Conservation (phyloP, 2,329 filamentous ascomycete genomes). For the Penicillium polonicum region DNA sequence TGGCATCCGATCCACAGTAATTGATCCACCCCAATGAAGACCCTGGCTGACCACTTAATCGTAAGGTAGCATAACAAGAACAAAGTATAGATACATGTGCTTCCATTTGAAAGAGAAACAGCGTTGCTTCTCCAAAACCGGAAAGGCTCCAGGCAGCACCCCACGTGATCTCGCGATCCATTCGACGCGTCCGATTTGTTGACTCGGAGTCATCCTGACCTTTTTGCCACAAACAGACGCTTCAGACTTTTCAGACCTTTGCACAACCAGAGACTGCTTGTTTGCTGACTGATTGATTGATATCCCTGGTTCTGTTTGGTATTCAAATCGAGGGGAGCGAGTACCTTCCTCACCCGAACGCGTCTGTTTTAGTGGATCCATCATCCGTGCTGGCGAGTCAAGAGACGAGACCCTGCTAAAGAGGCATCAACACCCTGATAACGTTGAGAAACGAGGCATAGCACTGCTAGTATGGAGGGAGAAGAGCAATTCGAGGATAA, state of each 20-base stretch:
- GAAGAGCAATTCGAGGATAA: constrained; percentile 75
- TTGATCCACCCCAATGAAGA: background rate
- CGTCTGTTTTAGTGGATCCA: constrained; percentile 1
- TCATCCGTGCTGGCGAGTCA: background rate
- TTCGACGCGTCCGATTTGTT: constrained; percentile 33
- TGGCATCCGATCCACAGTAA: background rate
- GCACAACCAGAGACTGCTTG: background rate
- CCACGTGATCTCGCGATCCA: constrained; percentile 41
- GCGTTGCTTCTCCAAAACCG: constrained; percentile 9
- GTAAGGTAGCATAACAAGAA: background rate
- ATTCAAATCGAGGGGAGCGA: background rate
- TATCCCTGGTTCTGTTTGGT: background rate
- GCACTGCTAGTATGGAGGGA: constrained; percentile 58
- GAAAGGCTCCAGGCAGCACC: constrained; percentile 6
- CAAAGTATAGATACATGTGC: background rate
- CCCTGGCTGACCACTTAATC: too few species aligned
- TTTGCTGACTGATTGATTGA: background rate
- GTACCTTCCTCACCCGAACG: background rate
- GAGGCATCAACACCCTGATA: background rate
- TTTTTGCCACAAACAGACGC: constrained; percentile 25
- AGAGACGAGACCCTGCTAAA: background rate
- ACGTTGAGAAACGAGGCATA: constrained; percentile 4
- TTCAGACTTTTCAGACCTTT: background rate
- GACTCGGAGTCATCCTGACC: constrained; percentile 6
- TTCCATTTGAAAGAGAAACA: background rate